Evolutionary conservation across 1,284 basidiomycete species (phyloP).

Genomic region (Clitocybe nebularis): DNA sequence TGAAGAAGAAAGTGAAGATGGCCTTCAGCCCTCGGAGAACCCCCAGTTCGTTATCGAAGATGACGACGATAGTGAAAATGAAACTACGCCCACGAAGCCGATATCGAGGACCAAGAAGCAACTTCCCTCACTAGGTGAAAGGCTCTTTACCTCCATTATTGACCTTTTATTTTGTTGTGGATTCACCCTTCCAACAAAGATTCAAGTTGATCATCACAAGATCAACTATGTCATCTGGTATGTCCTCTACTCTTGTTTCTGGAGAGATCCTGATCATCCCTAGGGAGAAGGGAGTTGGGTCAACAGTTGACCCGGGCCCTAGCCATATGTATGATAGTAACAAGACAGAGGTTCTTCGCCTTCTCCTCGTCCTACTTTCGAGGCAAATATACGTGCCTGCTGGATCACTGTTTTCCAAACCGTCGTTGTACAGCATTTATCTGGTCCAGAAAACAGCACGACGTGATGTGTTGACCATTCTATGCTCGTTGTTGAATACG

Average conservation of each 20-base stretch:
- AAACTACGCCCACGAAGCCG: conserved; percentile 15
- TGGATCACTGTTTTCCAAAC: conserved; percentile 61
- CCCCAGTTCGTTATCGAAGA: conserved; percentile 83
- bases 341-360: conserved; percentile 82
- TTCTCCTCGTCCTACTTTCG: conserved; percentile 82
- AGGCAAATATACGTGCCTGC: conserved; percentile 83
- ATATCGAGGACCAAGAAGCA: conserved; percentile 36
- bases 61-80: conserved; percentile 54
- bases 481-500: conserved; percentile 91
- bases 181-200: conserved; percentile 79
- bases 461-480: conserved; percentile 78
- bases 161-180: conserved; percentile 90
- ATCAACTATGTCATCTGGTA: conserved; percentile 85
- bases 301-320: conserved; percentile 70
- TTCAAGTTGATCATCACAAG: conserved; percentile 79
- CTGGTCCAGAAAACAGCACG: conserved; percentile 76
- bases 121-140: conserved; percentile 74
- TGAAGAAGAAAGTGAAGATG: conserved; percentile 32
- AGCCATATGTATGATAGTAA: conserved; percentile 71
- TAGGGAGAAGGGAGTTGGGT: conserved; percentile 90
- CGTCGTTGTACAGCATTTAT: conserved; percentile 73
- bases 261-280: conserved; percentile 7
- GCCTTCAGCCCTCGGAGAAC: conserved; percentile 21
- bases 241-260: conserved; percentile 20
- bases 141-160: conserved; percentile 72